Conservation (phyloP, 1,284 basidiomycete species). For the Sanghuangporus sanghuang region DNA sequence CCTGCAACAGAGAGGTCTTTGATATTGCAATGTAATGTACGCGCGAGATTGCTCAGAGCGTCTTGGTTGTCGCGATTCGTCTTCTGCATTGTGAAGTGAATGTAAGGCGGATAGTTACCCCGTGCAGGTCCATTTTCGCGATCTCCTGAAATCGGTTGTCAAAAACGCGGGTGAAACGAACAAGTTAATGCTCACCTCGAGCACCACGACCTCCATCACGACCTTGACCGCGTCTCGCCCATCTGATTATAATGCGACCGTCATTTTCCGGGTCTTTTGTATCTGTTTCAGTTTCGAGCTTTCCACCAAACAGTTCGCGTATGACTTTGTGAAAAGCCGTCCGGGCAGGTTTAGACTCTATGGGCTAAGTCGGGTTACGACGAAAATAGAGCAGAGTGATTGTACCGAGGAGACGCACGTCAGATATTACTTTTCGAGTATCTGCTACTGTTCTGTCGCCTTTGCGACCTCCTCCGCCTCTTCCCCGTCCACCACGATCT, state of each 20-base stretch:
- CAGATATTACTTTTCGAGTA: conserved; percentile 68
- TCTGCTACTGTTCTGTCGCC: conserved; percentile 47
- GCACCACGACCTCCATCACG: conserved; percentile 39
- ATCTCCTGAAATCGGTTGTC: conserved; percentile 22
- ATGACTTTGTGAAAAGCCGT: conserved; percentile 81
- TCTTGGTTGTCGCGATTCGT: conserved; percentile 98
- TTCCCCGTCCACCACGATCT: conserved; percentile 38
- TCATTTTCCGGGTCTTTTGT: conserved; percentile 53
- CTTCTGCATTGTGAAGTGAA: conserved; percentile 97
- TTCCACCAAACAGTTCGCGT: conserved; percentile 77
- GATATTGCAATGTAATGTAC: conserved; percentile 66
- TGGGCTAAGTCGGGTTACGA: conserved; percentile 48
- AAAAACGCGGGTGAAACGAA: neutral
- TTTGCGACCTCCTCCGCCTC: conserved; percentile 41
- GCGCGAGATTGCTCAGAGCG: conserved; percentile 75
- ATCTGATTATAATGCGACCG: conserved; percentile 68
- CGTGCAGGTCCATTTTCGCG: conserved; percentile 42
- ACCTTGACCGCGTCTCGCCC: conserved; percentile 50
- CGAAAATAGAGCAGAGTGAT: conserved; percentile 8
- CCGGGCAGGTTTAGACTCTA: conserved; percentile 75
- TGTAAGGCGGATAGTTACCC: conserved; percentile 79
- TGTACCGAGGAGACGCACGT: conserved; percentile 45
- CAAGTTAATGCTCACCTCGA: conserved; percentile 30
- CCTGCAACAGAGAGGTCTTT: conserved; percentile 89
- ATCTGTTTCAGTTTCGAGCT: conserved; percentile 80